Base-by-base conservation (phyloP, 345 rosid species). In the Lepidium africanum region DNA sequence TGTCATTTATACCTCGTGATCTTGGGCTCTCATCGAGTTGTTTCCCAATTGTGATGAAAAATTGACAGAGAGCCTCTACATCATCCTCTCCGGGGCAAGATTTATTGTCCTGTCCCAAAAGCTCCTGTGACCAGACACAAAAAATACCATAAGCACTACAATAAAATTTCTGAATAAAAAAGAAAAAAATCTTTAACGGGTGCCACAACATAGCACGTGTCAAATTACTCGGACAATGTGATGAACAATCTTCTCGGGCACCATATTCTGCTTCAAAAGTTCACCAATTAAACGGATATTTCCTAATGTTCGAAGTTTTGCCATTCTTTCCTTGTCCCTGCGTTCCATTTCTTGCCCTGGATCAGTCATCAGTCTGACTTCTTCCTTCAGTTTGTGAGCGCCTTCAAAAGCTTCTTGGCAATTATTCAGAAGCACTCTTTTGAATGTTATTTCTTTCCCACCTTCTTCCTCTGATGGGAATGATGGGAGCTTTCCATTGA, bases 331-430 rank as follows among this genome's bases (percentile, higher is more conserved):
- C 69, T 83, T 94, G 70, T 94, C 99, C 77, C 78, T 85, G 6
- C 91, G 90, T 71, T 91, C 97, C 36, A 77, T 67, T 79, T 91
- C 95, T 74, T 88, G 95, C 50, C 81, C 87, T 6, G 91, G 95
- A 63, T 83, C 75, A 61, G 81, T 88, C 97, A 91, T 83, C 81
- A 81, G 80, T 77, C 78, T 78, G 40, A 86, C 56, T 76, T 91
- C 97, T 78, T 82, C 95, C 79, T 95, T 88, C 71, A 88, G 76
- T 41, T 83, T 79, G 63, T 75, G 89, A 74, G 97, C 86, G 38
- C 97, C 96, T 73, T 93, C 99, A 81, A 93, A 93, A 65, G 89
- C 89, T 81, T 84, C 96, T 79, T 94, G 99, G 81, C 99, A 94
- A 57, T 2, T 91, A 77, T 87, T 87, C 77, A 94, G 69, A 50